A percentile compares a stretch with the other conserved stretches of the same genome.
Evolutionary conservation across 2,329 filamentous ascomycete genomes (phyloP).

Genomic region (Coniochaeta ligniaria): DNA sequence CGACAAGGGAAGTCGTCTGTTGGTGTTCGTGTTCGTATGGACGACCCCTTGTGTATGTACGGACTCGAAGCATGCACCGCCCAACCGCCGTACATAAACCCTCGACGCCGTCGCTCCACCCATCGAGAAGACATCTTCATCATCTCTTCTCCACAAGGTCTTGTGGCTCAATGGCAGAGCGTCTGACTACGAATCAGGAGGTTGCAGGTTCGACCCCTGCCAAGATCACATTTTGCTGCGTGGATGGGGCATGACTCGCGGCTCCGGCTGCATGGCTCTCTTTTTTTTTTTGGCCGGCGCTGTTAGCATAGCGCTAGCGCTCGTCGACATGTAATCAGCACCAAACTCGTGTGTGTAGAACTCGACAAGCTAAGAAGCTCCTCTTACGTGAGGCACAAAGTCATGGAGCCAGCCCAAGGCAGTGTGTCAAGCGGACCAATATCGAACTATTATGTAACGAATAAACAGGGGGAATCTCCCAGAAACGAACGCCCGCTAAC

Average conservation of each 20-base stretch:
- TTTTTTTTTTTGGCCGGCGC: not conserved
- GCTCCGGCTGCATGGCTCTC: not conserved
- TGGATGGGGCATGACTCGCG: not conserved
- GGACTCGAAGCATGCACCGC: too few relatives aligned
- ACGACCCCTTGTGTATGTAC: too few relatives aligned
- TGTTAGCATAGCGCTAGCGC: too few relatives aligned
- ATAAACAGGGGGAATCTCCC: not conserved
- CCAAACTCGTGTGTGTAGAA: not conserved
- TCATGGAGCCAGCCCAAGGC: too few relatives aligned
- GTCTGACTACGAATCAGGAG: slow-evolving; percentile 31
- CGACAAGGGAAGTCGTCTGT: too few relatives aligned
- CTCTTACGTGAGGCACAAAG: too few relatives aligned
- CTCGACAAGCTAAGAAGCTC: not conserved
- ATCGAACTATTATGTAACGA: not conserved
- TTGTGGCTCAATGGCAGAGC: slow-evolving; percentile 32
- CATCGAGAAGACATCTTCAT: not conserved
- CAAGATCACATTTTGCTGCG: slow-evolving; percentile 4
- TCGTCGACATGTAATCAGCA: not conserved
- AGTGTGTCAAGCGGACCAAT: not conserved
- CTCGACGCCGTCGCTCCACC: not conserved
- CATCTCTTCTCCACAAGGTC: not conserved
- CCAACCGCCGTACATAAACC: not conserved
- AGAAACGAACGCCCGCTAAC: not conserved
- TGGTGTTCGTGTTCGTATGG: too few relatives aligned
- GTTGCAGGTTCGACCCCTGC: slow-evolving; percentile 13